phyloP scores from a whole-genome alignment of 306 rosid species.

The Cucumis hystrix region DNA sequence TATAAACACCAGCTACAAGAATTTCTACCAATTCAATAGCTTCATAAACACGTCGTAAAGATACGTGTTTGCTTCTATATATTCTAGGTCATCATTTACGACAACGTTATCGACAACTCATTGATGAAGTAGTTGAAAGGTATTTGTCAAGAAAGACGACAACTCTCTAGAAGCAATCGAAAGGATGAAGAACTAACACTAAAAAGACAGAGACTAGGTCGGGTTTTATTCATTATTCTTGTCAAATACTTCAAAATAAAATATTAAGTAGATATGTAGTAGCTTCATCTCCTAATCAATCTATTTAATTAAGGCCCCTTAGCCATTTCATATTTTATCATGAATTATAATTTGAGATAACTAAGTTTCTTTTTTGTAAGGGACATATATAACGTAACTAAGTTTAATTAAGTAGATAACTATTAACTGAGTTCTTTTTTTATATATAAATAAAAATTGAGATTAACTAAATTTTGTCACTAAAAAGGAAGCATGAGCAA shows the following conservation, averaged over 20 bases:
- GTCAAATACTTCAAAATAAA: neutral
- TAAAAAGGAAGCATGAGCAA: neutral
- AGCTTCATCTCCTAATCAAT: neutral
- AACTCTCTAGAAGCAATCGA: neutral
- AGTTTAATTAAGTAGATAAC: too few species aligned
- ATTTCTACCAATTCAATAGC: constrained; percentile 5
- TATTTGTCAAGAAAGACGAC: neutral
- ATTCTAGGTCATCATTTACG: neutral
- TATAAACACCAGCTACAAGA: neutral
- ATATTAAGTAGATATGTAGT: neutral
- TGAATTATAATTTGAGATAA: neutral
- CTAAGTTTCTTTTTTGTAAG: neutral
- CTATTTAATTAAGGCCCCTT: neutral
- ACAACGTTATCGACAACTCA: neutral
- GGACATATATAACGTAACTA: too few species aligned
- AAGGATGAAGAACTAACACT: neutral
- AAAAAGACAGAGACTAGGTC: neutral
- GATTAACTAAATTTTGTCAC: neutral
- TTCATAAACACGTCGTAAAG: neutral
- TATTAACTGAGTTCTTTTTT: too few species aligned
- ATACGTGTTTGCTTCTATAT: constrained; percentile 13
- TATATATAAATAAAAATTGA: too few species aligned
- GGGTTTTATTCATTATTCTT: neutral
- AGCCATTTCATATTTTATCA: neutral
- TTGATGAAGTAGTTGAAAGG: neutral